Percentiles rank a stretch among this genome's conserved stretches.
Conservation (phyloP, 164 flowering plant species). For the Liriodendron chinense region DNA sequence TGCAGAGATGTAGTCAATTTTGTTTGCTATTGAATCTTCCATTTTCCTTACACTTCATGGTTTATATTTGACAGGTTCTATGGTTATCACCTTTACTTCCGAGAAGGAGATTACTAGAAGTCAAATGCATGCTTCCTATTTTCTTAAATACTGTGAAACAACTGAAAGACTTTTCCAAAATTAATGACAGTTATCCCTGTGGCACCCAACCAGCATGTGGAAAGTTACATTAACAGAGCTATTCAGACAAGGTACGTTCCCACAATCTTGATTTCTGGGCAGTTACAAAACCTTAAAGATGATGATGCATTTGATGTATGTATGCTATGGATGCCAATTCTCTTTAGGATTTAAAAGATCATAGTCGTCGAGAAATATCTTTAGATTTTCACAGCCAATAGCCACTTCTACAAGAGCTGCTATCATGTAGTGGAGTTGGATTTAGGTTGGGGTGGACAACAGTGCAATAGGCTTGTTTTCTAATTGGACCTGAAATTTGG, state of each 20-base stretch:
- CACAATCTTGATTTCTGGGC: constrained; percentile 57
- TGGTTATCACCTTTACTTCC: constrained; percentile 73
- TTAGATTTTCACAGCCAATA: too few species aligned
- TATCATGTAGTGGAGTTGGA: too few species aligned
- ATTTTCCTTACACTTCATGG: background rate
- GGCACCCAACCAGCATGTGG: constrained; percentile 73
- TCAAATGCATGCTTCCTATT: constrained; percentile 74
- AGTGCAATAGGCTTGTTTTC: too few species aligned
- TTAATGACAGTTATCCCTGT: constrained; percentile 62
- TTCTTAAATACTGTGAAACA: constrained; percentile 47
- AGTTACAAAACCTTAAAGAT: constrained; percentile 39
- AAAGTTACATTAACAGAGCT: constrained; percentile 37
- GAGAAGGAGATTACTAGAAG: constrained; percentile 94
- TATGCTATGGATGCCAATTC: too few species aligned
- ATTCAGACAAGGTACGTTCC: constrained; percentile 56
- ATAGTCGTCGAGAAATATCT: too few species aligned
- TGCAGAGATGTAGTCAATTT: background rate
- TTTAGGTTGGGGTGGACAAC: too few species aligned
- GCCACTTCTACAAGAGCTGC: too few species aligned
- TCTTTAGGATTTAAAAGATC: too few species aligned
- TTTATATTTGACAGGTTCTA: constrained; percentile 47
- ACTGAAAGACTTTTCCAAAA: constrained; percentile 45
- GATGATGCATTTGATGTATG: constrained; percentile 79
- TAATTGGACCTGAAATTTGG: too few species aligned
- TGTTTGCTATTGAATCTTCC: background rate